phyloP scores from a whole-genome alignment of 257 asterid genomes.

The Scutellaria minor region DNA sequence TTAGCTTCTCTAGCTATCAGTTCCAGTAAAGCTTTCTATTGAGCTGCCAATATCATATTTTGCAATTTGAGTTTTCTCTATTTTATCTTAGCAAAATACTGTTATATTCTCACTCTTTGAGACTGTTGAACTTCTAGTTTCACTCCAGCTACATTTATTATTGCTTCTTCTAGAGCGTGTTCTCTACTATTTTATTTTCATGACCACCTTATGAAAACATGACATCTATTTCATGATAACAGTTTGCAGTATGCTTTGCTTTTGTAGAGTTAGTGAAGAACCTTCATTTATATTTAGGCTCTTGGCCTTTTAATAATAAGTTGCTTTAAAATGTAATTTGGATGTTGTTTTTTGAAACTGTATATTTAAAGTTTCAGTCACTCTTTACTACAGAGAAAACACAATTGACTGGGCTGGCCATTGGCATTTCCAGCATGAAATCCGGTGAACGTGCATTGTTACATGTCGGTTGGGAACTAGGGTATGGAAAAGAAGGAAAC shows the following conservation, averaged over 20 bases:
- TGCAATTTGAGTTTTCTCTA: slow-evolving; percentile 3
- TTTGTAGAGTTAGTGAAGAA: neutral
- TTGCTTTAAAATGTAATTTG: slow-evolving; percentile 5
- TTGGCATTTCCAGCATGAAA: slow-evolving; percentile 85
- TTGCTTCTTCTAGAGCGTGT: slow-evolving; percentile 4
- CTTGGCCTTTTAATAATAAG: slow-evolving; percentile 12
- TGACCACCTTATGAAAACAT: slow-evolving; percentile 19
- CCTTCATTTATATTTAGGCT: slow-evolving; percentile 8
- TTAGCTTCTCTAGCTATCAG: slow-evolving; percentile 2
- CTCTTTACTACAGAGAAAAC: slow-evolving; percentile 74
- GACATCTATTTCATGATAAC: neutral
- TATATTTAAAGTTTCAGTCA: slow-evolving; percentile 28
- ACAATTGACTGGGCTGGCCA: slow-evolving; percentile 85
- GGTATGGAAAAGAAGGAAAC: slow-evolving; percentile 94
- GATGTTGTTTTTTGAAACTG: slow-evolving; percentile 23
- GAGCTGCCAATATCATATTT: neutral
- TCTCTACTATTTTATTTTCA: slow-evolving; percentile 7
- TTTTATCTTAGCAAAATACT: slow-evolving; percentile 11
- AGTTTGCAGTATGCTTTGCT: slow-evolving; percentile 6
- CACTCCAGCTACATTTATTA: neutral
- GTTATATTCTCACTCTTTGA: neutral
- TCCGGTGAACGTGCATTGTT: slow-evolving; percentile 87
- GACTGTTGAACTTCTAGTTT: slow-evolving; percentile 13
- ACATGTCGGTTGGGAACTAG: slow-evolving; percentile 89
- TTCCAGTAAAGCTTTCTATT: too few species aligned